Percentiles rank a stretch among this genome's conserved stretches.
Conservation (phyloP, 306 rosid genomes). For the Malus domestica region DNA sequence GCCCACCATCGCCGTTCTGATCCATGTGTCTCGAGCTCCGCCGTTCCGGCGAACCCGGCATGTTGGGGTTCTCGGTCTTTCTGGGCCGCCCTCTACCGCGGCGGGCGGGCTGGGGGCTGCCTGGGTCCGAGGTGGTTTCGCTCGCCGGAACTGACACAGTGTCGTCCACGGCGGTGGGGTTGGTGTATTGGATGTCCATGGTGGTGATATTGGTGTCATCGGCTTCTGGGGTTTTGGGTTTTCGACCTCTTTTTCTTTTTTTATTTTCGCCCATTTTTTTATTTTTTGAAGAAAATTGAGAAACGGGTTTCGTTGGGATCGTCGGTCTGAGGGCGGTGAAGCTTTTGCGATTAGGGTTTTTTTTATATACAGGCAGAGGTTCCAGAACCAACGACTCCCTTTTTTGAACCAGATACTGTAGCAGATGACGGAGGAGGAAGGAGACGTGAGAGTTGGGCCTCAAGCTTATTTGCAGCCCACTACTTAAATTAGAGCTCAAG, state of each 20-base stretch:
- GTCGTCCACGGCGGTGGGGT: constrained; percentile 15
- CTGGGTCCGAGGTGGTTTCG: constrained; percentile 10
- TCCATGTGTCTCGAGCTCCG: constrained; percentile 34
- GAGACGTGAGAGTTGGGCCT: neutral
- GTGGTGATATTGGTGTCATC: constrained; percentile 7
- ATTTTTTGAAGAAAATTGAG: neutral
- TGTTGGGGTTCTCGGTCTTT: constrained; percentile 24
- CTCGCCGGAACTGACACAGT: constrained; percentile 14
- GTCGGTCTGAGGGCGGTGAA: neutral
- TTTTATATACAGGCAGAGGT: neutral
- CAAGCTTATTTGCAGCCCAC: neutral
- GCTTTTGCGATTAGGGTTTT: neutral
- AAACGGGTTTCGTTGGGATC: neutral
- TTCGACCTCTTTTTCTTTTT: constrained; percentile 44
- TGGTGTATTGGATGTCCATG: constrained; percentile 14
- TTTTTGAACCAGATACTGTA: neutral
- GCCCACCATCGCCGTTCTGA: constrained; percentile 32
- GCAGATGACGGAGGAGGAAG: neutral
- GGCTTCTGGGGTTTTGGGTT: constrained; percentile 28
- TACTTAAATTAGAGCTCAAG: neutral
- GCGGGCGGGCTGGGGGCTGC: constrained; percentile 17
- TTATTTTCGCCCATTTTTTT: constrained; percentile 38
- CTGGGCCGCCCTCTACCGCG: constrained; percentile 35
- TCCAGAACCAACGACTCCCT: neutral
- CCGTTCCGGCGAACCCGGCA: constrained; percentile 25